Conservation (phyloP, 2,329 filamentous ascomycete genomes). For the Torrubiellomyces zombiae region DNA sequence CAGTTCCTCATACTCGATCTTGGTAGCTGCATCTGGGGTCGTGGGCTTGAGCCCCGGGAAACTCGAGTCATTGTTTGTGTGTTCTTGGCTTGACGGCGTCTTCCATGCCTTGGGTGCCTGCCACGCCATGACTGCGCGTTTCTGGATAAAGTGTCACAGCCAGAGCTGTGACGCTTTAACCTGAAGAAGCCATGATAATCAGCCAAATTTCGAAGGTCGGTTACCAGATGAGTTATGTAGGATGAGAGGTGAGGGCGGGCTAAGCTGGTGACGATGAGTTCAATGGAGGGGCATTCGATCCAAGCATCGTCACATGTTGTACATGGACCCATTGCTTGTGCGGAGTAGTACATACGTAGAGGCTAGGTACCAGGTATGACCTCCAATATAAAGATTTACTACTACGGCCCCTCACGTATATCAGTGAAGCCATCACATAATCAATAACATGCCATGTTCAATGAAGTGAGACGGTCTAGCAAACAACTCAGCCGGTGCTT, state of each 20-base stretch:
- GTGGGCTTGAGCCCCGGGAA: slow-evolving; percentile 33
- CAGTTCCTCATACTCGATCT: slow-evolving; percentile 60
- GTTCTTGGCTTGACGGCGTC: slow-evolving; percentile 23
- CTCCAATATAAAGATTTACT: too few relatives aligned
- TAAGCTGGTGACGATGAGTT: neutral
- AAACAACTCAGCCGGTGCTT: too few relatives aligned
- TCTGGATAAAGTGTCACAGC: slow-evolving; percentile 29
- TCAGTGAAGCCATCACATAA: too few relatives aligned
- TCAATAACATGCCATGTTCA: too few relatives aligned
- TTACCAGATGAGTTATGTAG: slow-evolving; percentile 1
- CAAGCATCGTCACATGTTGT: too few relatives aligned
- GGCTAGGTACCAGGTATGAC: too few relatives aligned
- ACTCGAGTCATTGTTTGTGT: slow-evolving; percentile 29
- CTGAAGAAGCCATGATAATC: slow-evolving; percentile 25
- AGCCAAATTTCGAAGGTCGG: too few relatives aligned
- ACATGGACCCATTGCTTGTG: neutral
- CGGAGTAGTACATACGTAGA: neutral
- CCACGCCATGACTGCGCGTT: slow-evolving; percentile 32
- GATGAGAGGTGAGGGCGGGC: slow-evolving; percentile 1
- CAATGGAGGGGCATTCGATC: too few relatives aligned
- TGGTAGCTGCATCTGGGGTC: slow-evolving; percentile 23
- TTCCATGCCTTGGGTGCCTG: slow-evolving; percentile 31
- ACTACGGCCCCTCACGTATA: too few relatives aligned
- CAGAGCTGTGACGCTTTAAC: slow-evolving; percentile 33
- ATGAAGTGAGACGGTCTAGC: too few relatives aligned